Evolutionary conservation across 2,329 filamentous ascomycete species (phyloP).

Genomic region (Penicillium occitanis): DNA sequence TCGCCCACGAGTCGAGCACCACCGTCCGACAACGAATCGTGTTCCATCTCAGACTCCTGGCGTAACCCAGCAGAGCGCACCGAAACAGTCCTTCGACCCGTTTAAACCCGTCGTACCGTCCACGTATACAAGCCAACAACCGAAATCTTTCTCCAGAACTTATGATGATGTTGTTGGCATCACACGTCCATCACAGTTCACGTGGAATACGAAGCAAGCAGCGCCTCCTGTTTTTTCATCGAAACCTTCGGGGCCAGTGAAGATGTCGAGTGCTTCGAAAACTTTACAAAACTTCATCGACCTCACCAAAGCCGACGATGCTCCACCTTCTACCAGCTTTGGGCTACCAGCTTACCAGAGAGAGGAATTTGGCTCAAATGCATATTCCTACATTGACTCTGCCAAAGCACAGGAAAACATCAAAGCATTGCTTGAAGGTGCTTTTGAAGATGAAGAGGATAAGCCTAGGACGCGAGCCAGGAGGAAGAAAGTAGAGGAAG

Average conservation of each 20-base stretch:
- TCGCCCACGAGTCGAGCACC: slow-evolving; percentile 52
- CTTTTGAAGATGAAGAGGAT: slow-evolving; percentile 51
- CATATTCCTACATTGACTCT: slow-evolving; percentile 52
- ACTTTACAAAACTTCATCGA: slow-evolving; percentile 51
- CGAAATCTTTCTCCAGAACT: slow-evolving; percentile 25
- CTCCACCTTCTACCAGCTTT: neutral
- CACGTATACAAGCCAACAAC: slow-evolving; percentile 35
- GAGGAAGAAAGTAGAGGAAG: slow-evolving; percentile 39
- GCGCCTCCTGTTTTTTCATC: slow-evolving; percentile 56
- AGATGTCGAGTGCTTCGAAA: slow-evolving; percentile 43
- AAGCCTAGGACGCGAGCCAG: slow-evolving; percentile 39
- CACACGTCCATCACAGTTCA: slow-evolving; percentile 50
- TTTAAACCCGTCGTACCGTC: slow-evolving; percentile 42
- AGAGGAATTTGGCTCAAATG: slow-evolving; percentile 56
- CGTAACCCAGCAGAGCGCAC: slow-evolving; percentile 22
- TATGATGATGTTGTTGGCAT: slow-evolving; percentile 45
- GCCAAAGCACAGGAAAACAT: slow-evolving; percentile 54
- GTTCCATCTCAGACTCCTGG: slow-evolving; percentile 25
- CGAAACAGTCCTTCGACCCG: slow-evolving; percentile 38
- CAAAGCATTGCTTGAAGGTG: slow-evolving; percentile 52
- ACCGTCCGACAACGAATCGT: slow-evolving; percentile 37
- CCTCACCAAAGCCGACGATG: slow-evolving; percentile 37
- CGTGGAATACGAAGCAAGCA: slow-evolving; percentile 51
- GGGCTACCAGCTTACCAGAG: slow-evolving; percentile 36
- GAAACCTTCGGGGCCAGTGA: slow-evolving; percentile 38